These are phyloP conservation scores for Russula brevipes DNA, from an alignment of 768 basidiomycete genomes.

Conservation along the genomic window DNA sequence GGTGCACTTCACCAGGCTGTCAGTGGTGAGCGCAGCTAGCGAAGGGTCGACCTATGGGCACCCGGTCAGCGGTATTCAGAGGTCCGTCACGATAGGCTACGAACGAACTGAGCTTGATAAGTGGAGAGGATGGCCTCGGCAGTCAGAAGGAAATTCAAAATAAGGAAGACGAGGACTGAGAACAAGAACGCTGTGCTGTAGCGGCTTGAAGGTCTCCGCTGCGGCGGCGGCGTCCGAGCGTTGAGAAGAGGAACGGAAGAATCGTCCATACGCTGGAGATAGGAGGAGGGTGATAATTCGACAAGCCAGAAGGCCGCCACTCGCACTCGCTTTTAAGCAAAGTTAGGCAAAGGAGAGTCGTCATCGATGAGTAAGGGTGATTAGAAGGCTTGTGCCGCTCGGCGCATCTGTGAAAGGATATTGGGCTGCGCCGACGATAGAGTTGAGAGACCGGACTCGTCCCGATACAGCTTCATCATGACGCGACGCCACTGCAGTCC, in stretches of 20 bases:
- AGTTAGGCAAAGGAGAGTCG: not conserved
- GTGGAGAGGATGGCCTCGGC: not conserved
- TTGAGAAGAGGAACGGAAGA: not conserved
- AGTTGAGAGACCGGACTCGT: too few relatives aligned
- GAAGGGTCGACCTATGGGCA: not conserved
- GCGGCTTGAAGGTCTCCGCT: not conserved
- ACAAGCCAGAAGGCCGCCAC: too few relatives aligned
- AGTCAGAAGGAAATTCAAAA: not conserved
- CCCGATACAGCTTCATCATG: too few relatives aligned
- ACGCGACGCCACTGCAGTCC: too few relatives aligned
- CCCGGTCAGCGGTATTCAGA: not conserved
- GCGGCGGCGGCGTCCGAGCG: not conserved
- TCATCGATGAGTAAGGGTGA: too few relatives aligned
- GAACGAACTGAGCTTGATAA: conserved; percentile 1
- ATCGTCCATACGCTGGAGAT: not conserved
- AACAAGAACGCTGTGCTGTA: not conserved
- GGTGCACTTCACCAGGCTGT: not conserved
- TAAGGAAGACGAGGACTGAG: not conserved
- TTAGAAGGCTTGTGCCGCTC: too few relatives aligned
- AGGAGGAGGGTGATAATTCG: too few relatives aligned
- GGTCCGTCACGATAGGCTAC: not conserved
- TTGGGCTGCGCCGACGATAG: not conserved
- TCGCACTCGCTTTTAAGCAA: too few relatives aligned
- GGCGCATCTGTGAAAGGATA: not conserved
- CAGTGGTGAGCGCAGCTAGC: not conserved